Percentiles rank a stretch among this genome's conserved stretches.
These are phyloP conservation scores for Cyathus striatus DNA, from an alignment of 768 basidiomycete genomes.

Conservation along the genomic window DNA sequence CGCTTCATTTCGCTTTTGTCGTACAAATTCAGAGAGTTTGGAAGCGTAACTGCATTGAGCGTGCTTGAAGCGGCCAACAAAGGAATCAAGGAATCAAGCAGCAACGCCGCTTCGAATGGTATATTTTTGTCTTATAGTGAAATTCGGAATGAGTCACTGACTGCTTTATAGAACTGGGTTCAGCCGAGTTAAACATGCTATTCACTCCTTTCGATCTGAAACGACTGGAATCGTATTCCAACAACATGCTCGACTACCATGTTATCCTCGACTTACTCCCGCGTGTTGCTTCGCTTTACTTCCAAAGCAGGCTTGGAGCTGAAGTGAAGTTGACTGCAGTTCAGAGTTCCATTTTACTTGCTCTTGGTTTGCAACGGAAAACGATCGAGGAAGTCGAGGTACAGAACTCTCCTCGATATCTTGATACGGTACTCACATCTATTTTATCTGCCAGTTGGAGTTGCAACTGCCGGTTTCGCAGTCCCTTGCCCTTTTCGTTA, in stretches of 20 bases:
- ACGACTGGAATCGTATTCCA: slow-evolving; percentile 91
- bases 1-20: slow-evolving; percentile 88
- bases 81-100: slow-evolving; percentile 45
- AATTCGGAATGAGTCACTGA: background rate
- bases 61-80: slow-evolving; percentile 80
- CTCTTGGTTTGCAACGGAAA: slow-evolving; percentile 87
- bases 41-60: slow-evolving; percentile 80
- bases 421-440: too few relatives aligned
- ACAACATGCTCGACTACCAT: slow-evolving; percentile 95
- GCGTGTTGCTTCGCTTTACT: slow-evolving; percentile 74
- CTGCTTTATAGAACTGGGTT: slow-evolving; percentile 22
- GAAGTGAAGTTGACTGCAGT: slow-evolving; percentile 76
- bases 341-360: slow-evolving; percentile 87
- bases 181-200: slow-evolving; percentile 46
- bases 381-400: slow-evolving; percentile 87
- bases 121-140: slow-evolving; percentile 3
- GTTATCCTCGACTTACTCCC: slow-evolving; percentile 92
- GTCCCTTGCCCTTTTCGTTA: slow-evolving; percentile 84
- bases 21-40: slow-evolving; percentile 93
- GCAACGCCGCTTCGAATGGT: background rate
- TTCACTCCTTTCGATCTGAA: slow-evolving; percentile 94
- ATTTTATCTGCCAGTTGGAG: slow-evolving; percentile 47
- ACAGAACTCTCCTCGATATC: slow-evolving; percentile 9
- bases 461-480: slow-evolving; percentile 84
- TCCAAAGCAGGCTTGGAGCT: slow-evolving; percentile 64